Evolutionary conservation across 371 early-diverging fungal genomes (phyloP).

Genomic region (Saksenaea oblongispora): DNA sequence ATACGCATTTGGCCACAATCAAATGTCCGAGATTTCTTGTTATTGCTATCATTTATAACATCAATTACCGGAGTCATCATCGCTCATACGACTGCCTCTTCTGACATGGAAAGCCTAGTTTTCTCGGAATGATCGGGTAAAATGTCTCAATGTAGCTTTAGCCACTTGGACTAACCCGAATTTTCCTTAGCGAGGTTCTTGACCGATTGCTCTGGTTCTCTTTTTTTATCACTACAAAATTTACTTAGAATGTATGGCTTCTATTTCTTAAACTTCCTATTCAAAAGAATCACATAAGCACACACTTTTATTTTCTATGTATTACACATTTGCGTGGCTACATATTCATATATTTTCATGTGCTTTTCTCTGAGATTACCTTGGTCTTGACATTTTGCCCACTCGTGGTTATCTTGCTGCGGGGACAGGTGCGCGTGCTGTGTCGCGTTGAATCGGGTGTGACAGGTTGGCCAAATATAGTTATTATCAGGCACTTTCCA

Average conservation of each 20-base stretch:
- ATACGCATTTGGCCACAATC: neutral
- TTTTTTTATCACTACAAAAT: no score
- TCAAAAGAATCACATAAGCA: no score
- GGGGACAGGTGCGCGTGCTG: conserved; percentile 5
- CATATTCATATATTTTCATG: neutral
- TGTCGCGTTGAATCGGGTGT: conserved; percentile 3
- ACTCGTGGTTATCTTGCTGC: neutral
- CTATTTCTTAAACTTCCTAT: no score
- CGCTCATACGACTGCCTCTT: neutral
- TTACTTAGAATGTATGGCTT: no score
- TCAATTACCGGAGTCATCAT: neutral
- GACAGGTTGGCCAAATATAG: conserved; percentile 1
- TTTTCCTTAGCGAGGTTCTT: no score
- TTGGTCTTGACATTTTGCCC: neutral
- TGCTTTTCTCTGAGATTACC: neutral
- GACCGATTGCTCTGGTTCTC: no score
- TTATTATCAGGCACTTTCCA: neutral
- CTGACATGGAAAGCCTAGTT: neutral
- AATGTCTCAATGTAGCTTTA: neutral
- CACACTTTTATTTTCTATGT: no score
- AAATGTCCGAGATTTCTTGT: neutral
- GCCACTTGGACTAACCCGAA: no score
- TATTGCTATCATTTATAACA: neutral
- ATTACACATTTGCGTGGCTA: no score
- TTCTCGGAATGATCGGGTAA: conserved; percentile 1